Percentiles rank a stretch among this genome's conserved stretches.
Conservation (phyloP, 306 rosid genomes). For the Begonia loranthoides region DNA sequence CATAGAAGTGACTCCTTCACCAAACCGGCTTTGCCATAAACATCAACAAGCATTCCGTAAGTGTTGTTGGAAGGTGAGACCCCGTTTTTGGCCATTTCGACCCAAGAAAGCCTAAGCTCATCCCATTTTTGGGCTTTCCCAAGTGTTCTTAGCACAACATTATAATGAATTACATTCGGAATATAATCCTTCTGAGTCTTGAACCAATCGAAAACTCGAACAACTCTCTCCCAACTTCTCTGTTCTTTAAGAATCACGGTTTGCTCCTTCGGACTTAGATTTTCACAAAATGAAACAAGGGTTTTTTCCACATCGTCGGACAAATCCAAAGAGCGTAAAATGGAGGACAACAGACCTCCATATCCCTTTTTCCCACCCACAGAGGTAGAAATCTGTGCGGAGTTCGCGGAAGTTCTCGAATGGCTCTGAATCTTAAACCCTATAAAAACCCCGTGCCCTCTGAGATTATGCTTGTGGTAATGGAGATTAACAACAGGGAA, state of each 20-base stretch:
- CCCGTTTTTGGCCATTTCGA: conserved; percentile 57
- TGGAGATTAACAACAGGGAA: conserved; percentile 14
- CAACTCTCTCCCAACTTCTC: conserved; percentile 43
- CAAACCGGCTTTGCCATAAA: conserved; percentile 72
- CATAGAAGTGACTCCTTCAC: conserved; percentile 74
- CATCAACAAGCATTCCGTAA: conserved; percentile 72
- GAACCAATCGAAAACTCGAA: conserved; percentile 59
- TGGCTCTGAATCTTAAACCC: conserved; percentile 35
- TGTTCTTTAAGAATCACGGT: conserved; percentile 61
- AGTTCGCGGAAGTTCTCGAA: conserved; percentile 24
- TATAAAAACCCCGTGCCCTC: conserved; percentile 14
- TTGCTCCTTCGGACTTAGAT: conserved; percentile 43
- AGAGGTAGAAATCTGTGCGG: conserved; percentile 16
- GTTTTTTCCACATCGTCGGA: conserved; percentile 24
- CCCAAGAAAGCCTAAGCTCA: conserved; percentile 60
- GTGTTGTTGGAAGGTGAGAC: conserved; percentile 59
- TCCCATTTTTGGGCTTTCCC: conserved; percentile 85
- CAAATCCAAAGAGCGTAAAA: conserved; percentile 31
- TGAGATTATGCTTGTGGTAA: conserved; percentile 6
- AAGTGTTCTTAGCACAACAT: conserved; percentile 60
- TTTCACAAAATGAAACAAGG: conserved; percentile 30
- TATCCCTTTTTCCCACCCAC: conserved; percentile 23
- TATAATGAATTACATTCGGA: conserved; percentile 77
- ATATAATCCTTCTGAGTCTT: conserved; percentile 40
- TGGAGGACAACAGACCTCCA: conserved; percentile 37